Evolutionary conservation across 345 rosid species (phyloP).

Genomic region (Cardamine occulta): DNA sequence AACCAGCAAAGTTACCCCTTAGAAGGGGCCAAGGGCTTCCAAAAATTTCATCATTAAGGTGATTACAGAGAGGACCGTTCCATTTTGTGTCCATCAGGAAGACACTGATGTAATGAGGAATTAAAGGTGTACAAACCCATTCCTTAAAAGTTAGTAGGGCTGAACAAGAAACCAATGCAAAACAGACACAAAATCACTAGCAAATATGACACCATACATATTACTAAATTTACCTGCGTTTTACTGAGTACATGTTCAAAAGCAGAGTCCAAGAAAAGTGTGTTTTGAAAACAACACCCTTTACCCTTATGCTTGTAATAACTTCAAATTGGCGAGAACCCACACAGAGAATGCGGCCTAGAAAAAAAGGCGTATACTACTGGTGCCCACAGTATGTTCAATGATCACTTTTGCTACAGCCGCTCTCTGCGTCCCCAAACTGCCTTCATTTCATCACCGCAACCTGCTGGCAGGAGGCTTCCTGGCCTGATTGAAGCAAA

Average conservation of each 20-base stretch:
- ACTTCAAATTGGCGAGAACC: constrained; percentile 88
- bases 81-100: constrained; percentile 90
- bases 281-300: constrained; percentile 88
- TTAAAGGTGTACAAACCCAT: constrained; percentile 40
- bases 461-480: constrained; percentile 90
- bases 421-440: constrained; percentile 90
- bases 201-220: constrained; percentile 16
- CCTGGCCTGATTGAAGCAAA: constrained; percentile 96
- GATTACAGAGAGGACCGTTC: constrained; percentile 86
- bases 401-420: constrained; percentile 82
- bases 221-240: constrained; percentile 61
- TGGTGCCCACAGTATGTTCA: constrained; percentile 87
- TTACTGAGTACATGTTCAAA: constrained; percentile 79
- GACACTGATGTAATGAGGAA: constrained; percentile 67
- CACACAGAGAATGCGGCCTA: constrained; percentile 94
- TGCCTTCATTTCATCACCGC: constrained; percentile 86
- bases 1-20: constrained; percentile 59
- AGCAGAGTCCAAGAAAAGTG: constrained; percentile 75
- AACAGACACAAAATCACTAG: constrained; percentile 35
- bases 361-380: constrained; percentile 83
- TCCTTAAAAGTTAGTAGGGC: constrained; percentile 31
- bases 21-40: constrained; percentile 63
- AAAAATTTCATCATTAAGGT: constrained; percentile 67
- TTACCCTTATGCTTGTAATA: constrained; percentile 87
- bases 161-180: constrained; percentile 22